These are phyloP conservation scores for Multifurca ochricompacta DNA, from an alignment of 768 basidiomycete species.

Conservation along the genomic window DNA sequence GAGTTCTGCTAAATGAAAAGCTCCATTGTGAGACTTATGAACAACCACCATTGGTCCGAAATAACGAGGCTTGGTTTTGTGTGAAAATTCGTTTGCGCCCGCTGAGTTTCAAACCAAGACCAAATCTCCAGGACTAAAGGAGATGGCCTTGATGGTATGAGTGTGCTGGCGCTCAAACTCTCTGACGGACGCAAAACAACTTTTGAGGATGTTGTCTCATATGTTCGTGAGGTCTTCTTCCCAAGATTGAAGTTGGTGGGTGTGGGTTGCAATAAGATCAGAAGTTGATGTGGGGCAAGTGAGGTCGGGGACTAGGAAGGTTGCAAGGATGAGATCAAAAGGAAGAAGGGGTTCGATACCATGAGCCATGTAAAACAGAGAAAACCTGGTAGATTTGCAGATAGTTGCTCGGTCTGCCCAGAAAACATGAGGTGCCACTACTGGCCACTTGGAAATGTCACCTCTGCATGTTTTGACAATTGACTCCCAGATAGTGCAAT, in stretches of 20 bases:
- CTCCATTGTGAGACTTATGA: constrained; percentile 17
- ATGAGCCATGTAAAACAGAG: no score
- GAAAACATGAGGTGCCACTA: constrained; percentile 19
- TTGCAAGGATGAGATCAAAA: constrained; percentile 29
- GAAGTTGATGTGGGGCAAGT: constrained; percentile 10
- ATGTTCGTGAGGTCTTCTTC: constrained; percentile 23
- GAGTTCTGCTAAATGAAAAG: constrained; percentile 20
- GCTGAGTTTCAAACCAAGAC: constrained; percentile 32
- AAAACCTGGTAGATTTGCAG: constrained; percentile 18
- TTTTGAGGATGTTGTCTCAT: constrained; percentile 14
- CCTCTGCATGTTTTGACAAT: constrained; percentile 26
- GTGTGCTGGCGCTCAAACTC: constrained; percentile 25
- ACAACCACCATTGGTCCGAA: no score
- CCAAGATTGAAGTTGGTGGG: constrained; percentile 25
- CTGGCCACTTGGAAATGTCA: constrained; percentile 23
- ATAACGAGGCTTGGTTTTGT: no score
- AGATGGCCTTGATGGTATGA: constrained; percentile 19
- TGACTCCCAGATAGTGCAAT: constrained; percentile 28
- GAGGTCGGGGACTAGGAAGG: constrained; percentile 26
- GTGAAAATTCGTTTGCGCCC: constrained; percentile 28
- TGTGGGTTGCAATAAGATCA: constrained; percentile 24
- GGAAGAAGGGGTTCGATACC: constrained; percentile 28
- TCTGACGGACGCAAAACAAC: constrained; percentile 18
- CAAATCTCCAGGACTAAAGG: constrained; percentile 30
- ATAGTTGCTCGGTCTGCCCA: constrained; percentile 25